Evolutionary conservation across 2,329 filamentous ascomycete genomes (phyloP), one percentile per base, ranked within the genome.

Genomic region (Fusarium abutilonis): DNA sequence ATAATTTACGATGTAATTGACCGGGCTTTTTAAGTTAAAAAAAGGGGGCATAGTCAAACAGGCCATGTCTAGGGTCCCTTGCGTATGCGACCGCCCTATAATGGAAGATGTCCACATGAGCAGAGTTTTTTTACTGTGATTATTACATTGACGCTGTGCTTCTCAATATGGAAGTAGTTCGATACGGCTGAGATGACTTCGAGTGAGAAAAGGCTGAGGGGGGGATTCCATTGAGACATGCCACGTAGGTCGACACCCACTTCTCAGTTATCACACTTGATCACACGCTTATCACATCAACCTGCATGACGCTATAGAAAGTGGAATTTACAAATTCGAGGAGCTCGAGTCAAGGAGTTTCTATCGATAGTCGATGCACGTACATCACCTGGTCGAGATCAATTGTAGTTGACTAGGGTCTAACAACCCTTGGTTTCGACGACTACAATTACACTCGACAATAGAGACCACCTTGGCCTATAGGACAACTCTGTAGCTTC

Each of bases 231-330:
- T 23, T 23, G 55, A 60, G 42, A 55, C 56, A 60, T 32, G 17
- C 28, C 36, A 60, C 35, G 13, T 43, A 14, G 19, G 6, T 23
- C 21, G 28, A 40, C 46, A 46, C 55, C 36, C 38, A 26, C 42
- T 50, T 39, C 36, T 31, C 35, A 42, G 42, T 42, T 47, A 49
- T 55, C 36, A 56, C 34, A 56, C 55, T 17, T n/a, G 15, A 50
- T 26, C 9, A 58, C 36, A 40, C 35, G n/a, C 21, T 17, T 35
- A 42, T 59, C 38, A 26, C 55, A 60, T 52, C 36, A 45, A 21
- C 34, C 19, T 48, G 21, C 29, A 42, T 42, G 28, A 48, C 55
- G 28, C 48, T 48, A 3, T 23, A 21, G 9, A 9, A 13, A 34
- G 19, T 35, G 36, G 9, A 41, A 60, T 35, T 60, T n/a, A 32